A percentile compares a stretch with the other conserved stretches of the same genome.
phyloP scores from a whole-genome alignment of 1,284 basidiomycete species.

The Sanghuangporus weigelae region DNA sequence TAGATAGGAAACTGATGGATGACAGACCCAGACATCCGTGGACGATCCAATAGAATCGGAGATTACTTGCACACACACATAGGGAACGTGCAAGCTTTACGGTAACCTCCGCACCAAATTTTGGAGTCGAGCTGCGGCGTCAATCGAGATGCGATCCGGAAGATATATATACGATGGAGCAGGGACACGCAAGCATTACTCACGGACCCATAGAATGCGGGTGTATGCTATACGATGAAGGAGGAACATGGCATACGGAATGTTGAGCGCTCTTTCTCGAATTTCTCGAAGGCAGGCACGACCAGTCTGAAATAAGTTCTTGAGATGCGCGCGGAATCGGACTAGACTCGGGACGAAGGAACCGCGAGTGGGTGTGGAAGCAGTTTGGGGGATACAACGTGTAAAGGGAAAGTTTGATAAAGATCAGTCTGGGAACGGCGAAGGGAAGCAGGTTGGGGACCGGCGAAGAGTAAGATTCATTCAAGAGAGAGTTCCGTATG shows the following conservation, averaged over 20 bases:
- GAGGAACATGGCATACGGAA: not conserved
- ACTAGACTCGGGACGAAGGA: not conserved
- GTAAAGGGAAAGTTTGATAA: slow-evolving; percentile 5
- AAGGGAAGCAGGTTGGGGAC: not conserved
- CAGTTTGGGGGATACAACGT: not conserved
- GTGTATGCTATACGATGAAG: slow-evolving; percentile 1
- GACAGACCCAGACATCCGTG: not conserved
- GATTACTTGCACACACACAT: not conserved
- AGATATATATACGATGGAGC: not conserved
- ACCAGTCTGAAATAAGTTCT: not conserved
- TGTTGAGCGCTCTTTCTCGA: not conserved
- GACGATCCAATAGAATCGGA: not conserved
- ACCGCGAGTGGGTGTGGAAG: not conserved
- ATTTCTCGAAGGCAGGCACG: not conserved
- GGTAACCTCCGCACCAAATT: not conserved
- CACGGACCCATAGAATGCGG: not conserved
- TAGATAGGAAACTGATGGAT: not conserved
- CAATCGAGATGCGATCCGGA: not conserved
- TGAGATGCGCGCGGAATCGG: not conserved
- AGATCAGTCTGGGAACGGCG: slow-evolving; percentile 6
- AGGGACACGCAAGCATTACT: slow-evolving; percentile 1
- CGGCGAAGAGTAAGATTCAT: not conserved
- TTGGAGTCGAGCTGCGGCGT: no score
- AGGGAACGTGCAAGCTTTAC: not conserved
- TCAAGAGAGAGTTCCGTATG: not conserved